phyloP scores from a whole-genome alignment of 2,329 filamentous ascomycete genomes.

The Verticillium klebahnii region DNA sequence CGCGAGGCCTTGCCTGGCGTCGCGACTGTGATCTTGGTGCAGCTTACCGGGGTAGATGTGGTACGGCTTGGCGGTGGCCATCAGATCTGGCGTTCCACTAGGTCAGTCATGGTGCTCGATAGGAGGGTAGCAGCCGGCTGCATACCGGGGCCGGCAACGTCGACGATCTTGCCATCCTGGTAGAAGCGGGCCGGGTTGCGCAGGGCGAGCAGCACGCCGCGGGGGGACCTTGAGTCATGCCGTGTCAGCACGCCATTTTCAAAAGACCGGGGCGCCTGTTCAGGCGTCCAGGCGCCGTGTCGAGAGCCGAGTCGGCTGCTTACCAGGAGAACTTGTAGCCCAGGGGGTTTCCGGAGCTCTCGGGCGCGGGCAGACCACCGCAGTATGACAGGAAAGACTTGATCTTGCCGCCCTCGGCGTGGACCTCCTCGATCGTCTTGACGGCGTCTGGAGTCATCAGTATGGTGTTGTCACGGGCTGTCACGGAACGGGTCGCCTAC shows the following conservation, averaged over 20 bases:
- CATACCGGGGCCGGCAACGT: slow-evolving; percentile 33
- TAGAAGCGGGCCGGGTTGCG: slow-evolving; percentile 82
- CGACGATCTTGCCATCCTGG: slow-evolving; percentile 70
- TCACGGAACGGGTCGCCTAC: slow-evolving; percentile 7
- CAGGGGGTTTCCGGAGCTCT: slow-evolving; percentile 80
- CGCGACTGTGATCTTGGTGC: too few relatives aligned
- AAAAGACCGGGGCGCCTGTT: too few relatives aligned
- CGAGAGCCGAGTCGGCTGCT: neutral
- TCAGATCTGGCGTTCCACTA: slow-evolving; percentile 52
- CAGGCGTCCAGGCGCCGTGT: too few relatives aligned
- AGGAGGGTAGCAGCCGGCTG: too few relatives aligned
- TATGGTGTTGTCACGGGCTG: neutral
- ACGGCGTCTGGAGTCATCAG: slow-evolving; percentile 61
- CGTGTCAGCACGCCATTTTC: too few relatives aligned
- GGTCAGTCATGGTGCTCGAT: too few relatives aligned
- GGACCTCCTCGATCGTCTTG: slow-evolving; percentile 84
- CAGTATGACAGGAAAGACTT: slow-evolving; percentile 79
- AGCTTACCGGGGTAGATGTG: slow-evolving; percentile 67
- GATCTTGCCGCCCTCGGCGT: slow-evolving; percentile 82
- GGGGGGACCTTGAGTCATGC: slow-evolving; percentile 41
- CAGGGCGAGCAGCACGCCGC: slow-evolving; percentile 83
- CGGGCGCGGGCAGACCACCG: slow-evolving; percentile 67
- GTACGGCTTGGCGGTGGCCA: slow-evolving; percentile 86
- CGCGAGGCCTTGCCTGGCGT: too few relatives aligned
- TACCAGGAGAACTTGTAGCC: slow-evolving; percentile 85